phyloP scores from a whole-genome alignment of 371 early-diverging fungal species.

The Phascolomyces articulosus region DNA sequence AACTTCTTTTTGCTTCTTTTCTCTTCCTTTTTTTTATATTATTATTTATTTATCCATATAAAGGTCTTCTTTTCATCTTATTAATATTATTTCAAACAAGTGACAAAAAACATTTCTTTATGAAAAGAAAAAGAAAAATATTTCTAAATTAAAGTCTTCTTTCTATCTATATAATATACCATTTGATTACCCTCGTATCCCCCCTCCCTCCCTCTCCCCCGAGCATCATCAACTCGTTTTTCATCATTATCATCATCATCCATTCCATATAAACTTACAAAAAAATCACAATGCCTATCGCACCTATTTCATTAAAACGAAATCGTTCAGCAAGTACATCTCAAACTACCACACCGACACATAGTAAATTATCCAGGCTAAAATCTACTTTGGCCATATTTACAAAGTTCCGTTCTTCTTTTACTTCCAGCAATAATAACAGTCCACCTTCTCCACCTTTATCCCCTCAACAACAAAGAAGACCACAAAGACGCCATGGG shows the following conservation, averaged over 20 bases:
- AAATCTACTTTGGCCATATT: conserved; percentile 27
- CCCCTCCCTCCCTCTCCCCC: too few relatives aligned
- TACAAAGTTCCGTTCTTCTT: conserved; percentile 15
- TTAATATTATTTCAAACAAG: too few relatives aligned
- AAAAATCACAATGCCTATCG: background rate
- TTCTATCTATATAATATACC: too few relatives aligned
- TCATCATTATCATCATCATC: background rate
- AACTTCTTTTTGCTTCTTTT: too few relatives aligned
- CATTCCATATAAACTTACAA: background rate
- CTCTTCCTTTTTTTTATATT: too few relatives aligned
- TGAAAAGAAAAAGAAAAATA: too few relatives aligned
- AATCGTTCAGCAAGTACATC: conserved; percentile 25
- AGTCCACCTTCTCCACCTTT: conserved; percentile 4
- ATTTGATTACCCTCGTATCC: too few relatives aligned
- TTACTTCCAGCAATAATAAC: background rate
- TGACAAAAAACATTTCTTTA: too few relatives aligned
- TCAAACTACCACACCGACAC: conserved; percentile 11
- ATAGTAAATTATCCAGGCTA: conserved; percentile 26
- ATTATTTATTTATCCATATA: too few relatives aligned
- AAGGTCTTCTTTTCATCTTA: too few relatives aligned
- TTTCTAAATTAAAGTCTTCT: too few relatives aligned
- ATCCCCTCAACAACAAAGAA: background rate
- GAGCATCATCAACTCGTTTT: too few relatives aligned
- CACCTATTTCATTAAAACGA: conserved; percentile 19
- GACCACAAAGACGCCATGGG: background rate